Conservation (phyloP, 257 asterid genomes). For the Prunella vulgaris region DNA sequence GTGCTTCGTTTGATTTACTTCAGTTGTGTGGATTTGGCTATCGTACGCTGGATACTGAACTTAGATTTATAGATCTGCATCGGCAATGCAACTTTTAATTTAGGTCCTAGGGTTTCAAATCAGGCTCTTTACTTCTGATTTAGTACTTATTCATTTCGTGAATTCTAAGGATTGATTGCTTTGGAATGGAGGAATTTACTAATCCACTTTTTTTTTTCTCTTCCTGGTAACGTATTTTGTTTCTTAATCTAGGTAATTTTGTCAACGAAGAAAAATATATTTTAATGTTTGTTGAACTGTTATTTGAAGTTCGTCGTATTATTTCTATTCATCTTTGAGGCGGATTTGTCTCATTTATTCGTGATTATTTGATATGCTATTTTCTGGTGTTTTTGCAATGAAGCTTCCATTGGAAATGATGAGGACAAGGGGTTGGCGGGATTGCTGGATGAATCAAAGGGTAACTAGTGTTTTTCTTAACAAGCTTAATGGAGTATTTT, state of each 20-base stretch:
- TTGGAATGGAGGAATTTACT: conserved; percentile 1
- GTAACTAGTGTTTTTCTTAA: conserved; percentile 30
- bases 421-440: conserved; percentile 65
- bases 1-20: conserved; percentile 19
- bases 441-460: conserved; percentile 71
- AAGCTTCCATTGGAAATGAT: conserved; percentile 59
- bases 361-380: conserved; percentile 6
- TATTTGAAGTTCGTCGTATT: conserved; percentile 4
- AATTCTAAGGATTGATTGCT: conserved; percentile 10
- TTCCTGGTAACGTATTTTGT: not conserved
- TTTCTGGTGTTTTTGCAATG: conserved; percentile 1
- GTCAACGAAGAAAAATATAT: not conserved
- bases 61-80: conserved; percentile 41
- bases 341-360: conserved; percentile 10
- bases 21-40: conserved; percentile 22
- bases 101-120: conserved; percentile 49
- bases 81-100: conserved; percentile 15
- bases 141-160: not conserved
- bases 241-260: not conserved
- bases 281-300: not conserved
- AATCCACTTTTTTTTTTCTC: not conserved
- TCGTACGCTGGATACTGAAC: conserved; percentile 13
- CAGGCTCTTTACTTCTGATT: conserved; percentile 27
- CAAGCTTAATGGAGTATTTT: not conserved
- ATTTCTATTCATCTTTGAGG: not conserved